Conservation (phyloP, 495 filamentous ascomycete species). For the Aspergillus kassunensis region DNA sequence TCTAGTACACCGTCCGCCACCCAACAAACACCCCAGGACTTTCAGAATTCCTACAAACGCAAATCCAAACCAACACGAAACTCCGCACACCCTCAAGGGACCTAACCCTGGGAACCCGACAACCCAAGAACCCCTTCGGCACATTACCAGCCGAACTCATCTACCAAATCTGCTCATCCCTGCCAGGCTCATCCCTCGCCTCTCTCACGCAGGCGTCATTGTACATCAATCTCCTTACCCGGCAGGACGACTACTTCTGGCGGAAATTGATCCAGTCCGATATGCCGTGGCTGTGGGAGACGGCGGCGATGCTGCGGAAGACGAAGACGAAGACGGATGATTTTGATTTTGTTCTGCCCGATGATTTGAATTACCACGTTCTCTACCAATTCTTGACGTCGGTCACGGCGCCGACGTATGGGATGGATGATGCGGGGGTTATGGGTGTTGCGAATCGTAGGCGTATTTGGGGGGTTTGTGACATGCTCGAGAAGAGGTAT, state of each 20-base stretch:
- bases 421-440: constrained; percentile 14
- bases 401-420: constrained; percentile 14
- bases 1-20: constrained; percentile 20
- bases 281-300: constrained; percentile 24
- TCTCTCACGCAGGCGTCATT: constrained; percentile 17
- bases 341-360: too few relatives aligned
- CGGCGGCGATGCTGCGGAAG: not conserved
- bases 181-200: constrained; percentile 14
- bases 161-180: constrained; percentile 19
- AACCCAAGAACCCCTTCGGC: constrained; percentile 17
- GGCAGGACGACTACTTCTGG: constrained; percentile 22
- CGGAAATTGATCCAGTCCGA: constrained; percentile 15
- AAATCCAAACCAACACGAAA: constrained; percentile 2
- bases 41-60: constrained; percentile 3
- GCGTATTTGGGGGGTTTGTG: constrained; percentile 20
- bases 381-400: constrained; percentile 17
- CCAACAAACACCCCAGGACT: constrained; percentile 15
- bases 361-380: constrained; percentile 16
- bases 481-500: constrained; percentile 6
- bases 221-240: constrained; percentile 14
- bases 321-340: too few relatives aligned
- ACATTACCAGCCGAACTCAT: constrained; percentile 16
- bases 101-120: constrained; percentile 4
- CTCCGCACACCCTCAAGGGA: constrained; percentile 3
- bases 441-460: constrained; percentile 20